Percentiles rank a stretch among this genome's conserved stretches.
Conservation (phyloP, 1,284 basidiomycete genomes). For the Tremellales sp. region DNA sequence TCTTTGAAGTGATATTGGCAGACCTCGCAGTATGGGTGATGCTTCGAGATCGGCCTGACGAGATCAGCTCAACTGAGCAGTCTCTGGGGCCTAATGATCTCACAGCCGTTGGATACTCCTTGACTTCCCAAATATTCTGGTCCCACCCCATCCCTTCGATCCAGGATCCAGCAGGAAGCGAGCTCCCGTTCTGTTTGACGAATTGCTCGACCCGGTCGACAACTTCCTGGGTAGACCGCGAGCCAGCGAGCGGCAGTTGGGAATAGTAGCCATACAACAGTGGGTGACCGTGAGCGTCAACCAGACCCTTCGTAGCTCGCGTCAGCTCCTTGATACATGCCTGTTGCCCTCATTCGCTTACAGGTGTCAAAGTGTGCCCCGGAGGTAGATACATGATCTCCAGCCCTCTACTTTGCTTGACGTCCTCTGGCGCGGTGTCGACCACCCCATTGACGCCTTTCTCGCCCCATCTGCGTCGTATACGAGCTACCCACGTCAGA, state of each 20-base stretch:
- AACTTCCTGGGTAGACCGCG: conserved; percentile 59
- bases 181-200: conserved; percentile 50
- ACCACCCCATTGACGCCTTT: conserved; percentile 31
- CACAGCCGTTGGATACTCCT: conserved; percentile 73
- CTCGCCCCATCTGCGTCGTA: conserved; percentile 43
- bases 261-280: conserved; percentile 50
- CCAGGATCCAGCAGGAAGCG: conserved; percentile 55
- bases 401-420: conserved; percentile 40
- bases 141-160: conserved; percentile 90
- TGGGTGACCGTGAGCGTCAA: conserved; percentile 61
- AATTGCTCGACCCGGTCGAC: conserved; percentile 62
- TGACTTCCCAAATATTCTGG: conserved; percentile 62
- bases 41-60: conserved; percentile 59
- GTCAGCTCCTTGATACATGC: neutral
- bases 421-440: conserved; percentile 15
- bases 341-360: conserved; percentile 8
- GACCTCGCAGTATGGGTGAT: conserved; percentile 61
- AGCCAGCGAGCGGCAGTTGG: conserved; percentile 61
- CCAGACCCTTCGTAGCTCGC: conserved; percentile 30
- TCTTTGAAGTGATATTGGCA: conserved; percentile 65
- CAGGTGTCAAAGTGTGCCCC: conserved; percentile 41
- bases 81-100: conserved; percentile 26
- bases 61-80: neutral
- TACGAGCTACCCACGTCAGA: conserved; percentile 23
- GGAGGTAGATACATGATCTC: conserved; percentile 33